Base-by-base conservation (phyloP, 345 rosid genomes). In the Camelina sativa region DNA sequence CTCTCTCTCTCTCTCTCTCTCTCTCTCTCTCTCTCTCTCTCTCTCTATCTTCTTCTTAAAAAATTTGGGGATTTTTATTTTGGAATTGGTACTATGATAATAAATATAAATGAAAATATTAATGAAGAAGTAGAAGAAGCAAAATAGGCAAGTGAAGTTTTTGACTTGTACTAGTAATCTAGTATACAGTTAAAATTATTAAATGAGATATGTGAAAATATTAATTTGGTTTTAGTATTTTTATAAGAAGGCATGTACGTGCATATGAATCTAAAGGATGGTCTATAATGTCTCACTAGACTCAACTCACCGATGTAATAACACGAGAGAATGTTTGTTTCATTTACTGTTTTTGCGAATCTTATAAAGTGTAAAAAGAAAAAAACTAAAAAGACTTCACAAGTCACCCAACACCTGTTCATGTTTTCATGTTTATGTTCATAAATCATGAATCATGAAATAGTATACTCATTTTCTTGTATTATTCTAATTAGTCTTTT, bases 311-410 rank as follows among this genome's bases (percentile, higher is more conserved):
- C 62, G 38, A 75, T 67, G 79, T 67, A 67, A 75, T 40, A 67
- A 75, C 63, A 68, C 74, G 38, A 75, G 69, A 75, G 69, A 75
- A 75, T 75, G 63, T 75, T 56, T 66, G 40, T 23, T 66, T 74
- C 67, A 46, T 66, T 66, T 38, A 74, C 72, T 25, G 7, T 35
- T 57, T 47, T 74, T 56, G 5, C 22, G 22, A 34, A 46, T 73
- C 58, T 65, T 25, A 35, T 12, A 37, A 2, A 38, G 34, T 40
- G 16, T 72, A 28, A 28, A 41, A 40, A 23, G n/a, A 40, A 62
- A 62, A 7, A 34, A 60, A 11, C 11, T 40, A 3, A 12, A 52
- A 62, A 40, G 40, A 47, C 50, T 56, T 56, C 72, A 72, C 61
- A 37, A 8, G 12, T 9, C 11, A 37, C 41, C 9, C 41, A 8